Base-by-base conservation (phyloP, 768 basidiomycete genomes). In the Coprinopsis sp. region DNA sequence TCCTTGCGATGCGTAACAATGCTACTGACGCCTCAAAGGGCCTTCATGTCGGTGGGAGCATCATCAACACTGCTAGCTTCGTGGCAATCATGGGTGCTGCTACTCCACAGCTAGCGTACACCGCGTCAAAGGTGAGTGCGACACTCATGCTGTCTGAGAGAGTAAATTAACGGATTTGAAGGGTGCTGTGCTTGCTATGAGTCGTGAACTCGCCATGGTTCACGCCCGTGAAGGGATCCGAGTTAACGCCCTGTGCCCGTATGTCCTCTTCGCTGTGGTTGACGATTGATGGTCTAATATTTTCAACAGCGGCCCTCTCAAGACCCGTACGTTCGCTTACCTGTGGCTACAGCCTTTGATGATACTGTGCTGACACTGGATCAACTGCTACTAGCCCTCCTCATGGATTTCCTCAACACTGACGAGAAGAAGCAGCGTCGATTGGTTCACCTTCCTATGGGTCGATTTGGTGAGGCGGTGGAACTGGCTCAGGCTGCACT, bases 161-260 rank as follows among this genome's bases (percentile, higher is more conserved):
- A 23, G 36, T 37, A 46, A 44, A 43, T 51, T 53, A 23, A 33
- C n/a, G 19, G n/a, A 16, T 27, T 7, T 25, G 30, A 54, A 90
- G 84, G 95, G 96, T 52, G 96, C 85, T 25, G 96, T 98, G n/a
- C 82, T 99, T 37, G 90, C 96, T 3, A 94, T 99, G 93, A 95
- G 92, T 13, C 82, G 96, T 30, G 96, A 99, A 62, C 76, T 98
- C 25, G 96, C 96, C 1, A 94, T 97, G 81, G 89, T 98, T 1
- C 96, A 99, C 65, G 96, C 96, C 34, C 77, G 87, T 51, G 96
- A 99, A 72, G 95, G 95, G 39, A 97, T 99, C 59, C 84, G 96
- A 23, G 56, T 97, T 65, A 99, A 99, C 69, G 83, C 93, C 10
- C 78, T 99, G 49, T 97, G 94, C 78, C 96, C 94, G 88, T 93